Base-by-base conservation (phyloP, 768 basidiomycete species). In the Kwoniella shandongensis region DNA sequence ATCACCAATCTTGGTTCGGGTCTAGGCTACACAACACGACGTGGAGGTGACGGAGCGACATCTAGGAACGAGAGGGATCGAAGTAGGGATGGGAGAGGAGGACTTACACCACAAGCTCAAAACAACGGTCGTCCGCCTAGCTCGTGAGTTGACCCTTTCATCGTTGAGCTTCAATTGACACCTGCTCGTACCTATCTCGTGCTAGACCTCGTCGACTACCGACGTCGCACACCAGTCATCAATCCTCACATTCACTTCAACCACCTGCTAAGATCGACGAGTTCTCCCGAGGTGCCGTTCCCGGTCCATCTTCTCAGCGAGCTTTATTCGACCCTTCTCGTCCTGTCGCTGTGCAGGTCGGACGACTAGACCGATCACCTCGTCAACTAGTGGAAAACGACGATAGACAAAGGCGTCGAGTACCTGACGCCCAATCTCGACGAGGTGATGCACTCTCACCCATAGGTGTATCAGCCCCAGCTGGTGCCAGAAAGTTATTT, bases 291-390 rank as follows among this genome's bases (percentile, higher is more conserved):
- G 51, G 57, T 17, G 32, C 56, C 6, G 22, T 25, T 25, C 49
- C 51, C 6, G 27, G n/a, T 20, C 10, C 48, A 2, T 56, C 60
- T 22, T 35, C 55, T 29, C 45, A 20, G 6, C 78, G 80, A 8
- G 88, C 87, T 59, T 83, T 96, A 0, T 93, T 91, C 56, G 59
- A 60, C 22, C 59, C 59, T 11, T 50, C 52, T n/a, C 26, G 59
- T 3, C 32, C 52, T 36, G 40, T 49, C 10, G 39, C 48, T 22
- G 27, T 40, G 30, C 54, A 39, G n/a, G 6, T 41, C 13, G 18
- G 22, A 18, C 22, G 39, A 13, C 39, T 29, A 20, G 62, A 51
- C 18, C 36, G 41, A 11, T 52, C 57, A n/a, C 54, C 49, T 15
- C 48, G 49, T 22, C 48, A 48, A 11, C 17, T 25, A 4, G 29